These are phyloP conservation scores for Hyphopichia pseudoburtonii DNA, from an alignment of 1,139 yeast genomes.

Conservation along the genomic window DNA sequence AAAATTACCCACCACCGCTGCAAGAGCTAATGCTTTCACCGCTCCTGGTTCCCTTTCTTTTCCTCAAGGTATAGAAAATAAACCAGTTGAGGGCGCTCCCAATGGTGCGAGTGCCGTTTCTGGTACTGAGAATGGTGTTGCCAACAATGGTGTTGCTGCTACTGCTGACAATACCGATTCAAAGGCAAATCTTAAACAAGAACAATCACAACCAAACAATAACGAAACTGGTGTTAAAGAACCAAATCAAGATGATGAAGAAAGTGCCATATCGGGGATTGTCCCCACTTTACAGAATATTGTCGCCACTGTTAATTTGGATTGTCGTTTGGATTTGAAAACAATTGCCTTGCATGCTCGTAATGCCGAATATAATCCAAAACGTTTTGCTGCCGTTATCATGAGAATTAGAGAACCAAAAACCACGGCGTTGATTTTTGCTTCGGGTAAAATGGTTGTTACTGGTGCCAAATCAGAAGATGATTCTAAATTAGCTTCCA, in stretches of 20 bases:
- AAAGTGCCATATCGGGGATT: conserved; percentile 82
- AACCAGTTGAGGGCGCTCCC: conserved; percentile 13
- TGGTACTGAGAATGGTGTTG: conserved; percentile 8
- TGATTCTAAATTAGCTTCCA: conserved; percentile 93
- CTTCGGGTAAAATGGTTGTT: conserved; percentile 99
- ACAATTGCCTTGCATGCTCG: conserved; percentile 98
- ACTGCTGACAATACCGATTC: conserved; percentile 6
- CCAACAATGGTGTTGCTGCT: background rate
- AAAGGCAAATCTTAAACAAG: conserved; percentile 22
- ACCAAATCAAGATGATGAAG: conserved; percentile 53
- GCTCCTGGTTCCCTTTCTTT: conserved; percentile 65
- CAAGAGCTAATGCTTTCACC: conserved; percentile 73
- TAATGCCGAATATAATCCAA: conserved; percentile 97
- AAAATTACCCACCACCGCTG: conserved; percentile 78
- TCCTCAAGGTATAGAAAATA: conserved; percentile 47
- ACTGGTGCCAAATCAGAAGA: conserved; percentile 99
- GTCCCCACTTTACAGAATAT: conserved; percentile 96
- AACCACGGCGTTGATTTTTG: conserved; percentile 96
- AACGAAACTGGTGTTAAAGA: conserved; percentile 29
- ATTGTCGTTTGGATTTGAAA: conserved; percentile 91
- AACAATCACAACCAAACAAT: conserved; percentile 20
- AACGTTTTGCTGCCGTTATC: conserved; percentile 98
- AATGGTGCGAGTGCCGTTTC: conserved; percentile 2
- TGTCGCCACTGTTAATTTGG: conserved; percentile 96
- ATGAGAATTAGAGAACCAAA: conserved; percentile 99